Evolutionary conservation across 2,329 filamentous ascomycete genomes (phyloP).

Genomic region (Penicillium sp.): DNA sequence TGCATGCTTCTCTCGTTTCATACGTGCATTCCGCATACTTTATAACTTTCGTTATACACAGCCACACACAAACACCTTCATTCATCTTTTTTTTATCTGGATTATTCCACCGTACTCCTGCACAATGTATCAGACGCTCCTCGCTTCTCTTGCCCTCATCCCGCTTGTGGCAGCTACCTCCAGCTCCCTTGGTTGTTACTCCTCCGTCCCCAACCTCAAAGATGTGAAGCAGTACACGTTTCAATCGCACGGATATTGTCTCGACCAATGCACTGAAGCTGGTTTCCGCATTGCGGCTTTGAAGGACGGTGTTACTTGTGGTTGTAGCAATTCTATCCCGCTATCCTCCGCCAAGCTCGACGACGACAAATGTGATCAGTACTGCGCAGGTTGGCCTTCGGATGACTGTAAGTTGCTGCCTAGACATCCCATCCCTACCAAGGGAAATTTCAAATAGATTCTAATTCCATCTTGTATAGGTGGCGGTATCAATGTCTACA

Average conservation of each 20-base stretch:
- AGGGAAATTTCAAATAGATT: neutral
- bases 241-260: constrained; percentile 17
- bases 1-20: constrained; percentile 4
- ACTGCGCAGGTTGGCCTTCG: constrained; percentile 21
- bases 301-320: constrained; percentile 20
- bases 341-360: constrained; percentile 13
- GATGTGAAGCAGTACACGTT: constrained; percentile 3
- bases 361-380: constrained; percentile 19
- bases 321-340: constrained; percentile 24
- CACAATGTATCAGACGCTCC: constrained; percentile 5
- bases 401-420: constrained; percentile 22
- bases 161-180: constrained; percentile 5
- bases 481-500: constrained; percentile 19
- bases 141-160: constrained; percentile 15
- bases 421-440: too few relatives aligned
- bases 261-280: constrained; percentile 9
- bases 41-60: constrained; percentile 1
- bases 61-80: neutral
- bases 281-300: constrained; percentile 20
- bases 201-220: constrained; percentile 9
- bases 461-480: constrained; percentile 10
- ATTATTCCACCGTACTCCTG: neutral
- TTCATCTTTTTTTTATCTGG: neutral
- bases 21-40: constrained; percentile 8
- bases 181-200: constrained; percentile 19